Percentiles rank a stretch among this genome's conserved stretches.
phyloP scores from a whole-genome alignment of 768 basidiomycete species.

The Leccinum boreale region DNA sequence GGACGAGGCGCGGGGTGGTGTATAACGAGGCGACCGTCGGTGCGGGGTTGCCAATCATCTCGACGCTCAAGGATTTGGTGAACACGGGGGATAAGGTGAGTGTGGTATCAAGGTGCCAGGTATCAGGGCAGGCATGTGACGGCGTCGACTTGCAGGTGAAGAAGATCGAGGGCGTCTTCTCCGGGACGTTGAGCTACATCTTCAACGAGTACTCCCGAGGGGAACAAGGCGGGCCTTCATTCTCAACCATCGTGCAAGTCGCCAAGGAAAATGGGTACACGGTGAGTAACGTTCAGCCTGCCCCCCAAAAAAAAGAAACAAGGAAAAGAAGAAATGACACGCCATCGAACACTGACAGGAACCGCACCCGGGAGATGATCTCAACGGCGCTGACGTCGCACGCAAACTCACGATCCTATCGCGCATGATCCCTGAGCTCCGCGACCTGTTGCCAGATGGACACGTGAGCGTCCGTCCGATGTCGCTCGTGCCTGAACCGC shows the following conservation, averaged over 20 bases:
- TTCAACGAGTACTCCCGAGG: constrained; percentile 93
- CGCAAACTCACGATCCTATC: constrained; percentile 96
- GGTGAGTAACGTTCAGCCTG: constrained; percentile 38
- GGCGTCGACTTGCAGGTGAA: constrained; percentile 44
- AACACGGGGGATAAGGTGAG: constrained; percentile 87
- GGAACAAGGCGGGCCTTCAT: constrained; percentile 62
- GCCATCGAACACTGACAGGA: constrained; percentile 59
- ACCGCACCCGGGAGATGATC: constrained; percentile 95
- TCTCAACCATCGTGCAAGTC: constrained; percentile 84
- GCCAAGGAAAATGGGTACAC: constrained; percentile 96
- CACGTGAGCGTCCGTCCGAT: constrained; percentile 77
- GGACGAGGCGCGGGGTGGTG: constrained; percentile 49
- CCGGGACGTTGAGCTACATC: constrained; percentile 97
- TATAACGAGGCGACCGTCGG: constrained; percentile 93
- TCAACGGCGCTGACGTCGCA: constrained; percentile 95
- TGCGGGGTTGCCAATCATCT: constrained; percentile 90
- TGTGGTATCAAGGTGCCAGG: neutral
- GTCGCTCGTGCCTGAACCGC: constrained; percentile 79
- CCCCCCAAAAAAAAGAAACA: neutral
- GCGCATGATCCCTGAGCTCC: constrained; percentile 57
- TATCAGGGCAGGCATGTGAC: neutral
- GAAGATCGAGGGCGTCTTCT: constrained; percentile 97
- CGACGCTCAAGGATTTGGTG: constrained; percentile 88
- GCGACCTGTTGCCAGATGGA: constrained; percentile 63
- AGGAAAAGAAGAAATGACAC: neutral